A percentile compares a stretch with the other conserved stretches of the same genome.
Conservation (phyloP, 225 moss, liverwort and hornwort species). For the Sphagnum tenellum region DNA sequence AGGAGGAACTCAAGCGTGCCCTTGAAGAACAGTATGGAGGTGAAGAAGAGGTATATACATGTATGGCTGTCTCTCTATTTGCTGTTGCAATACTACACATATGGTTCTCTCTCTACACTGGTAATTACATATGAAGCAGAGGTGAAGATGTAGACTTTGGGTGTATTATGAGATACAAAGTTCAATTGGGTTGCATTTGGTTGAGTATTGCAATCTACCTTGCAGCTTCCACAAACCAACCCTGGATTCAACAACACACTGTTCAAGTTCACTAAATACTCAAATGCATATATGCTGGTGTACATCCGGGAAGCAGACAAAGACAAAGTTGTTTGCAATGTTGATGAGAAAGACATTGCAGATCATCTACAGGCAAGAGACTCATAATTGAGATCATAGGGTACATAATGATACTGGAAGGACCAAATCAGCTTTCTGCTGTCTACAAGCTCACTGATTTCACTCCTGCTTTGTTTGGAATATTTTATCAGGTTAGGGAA, state of each 20-base stretch:
- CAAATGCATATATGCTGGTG: constrained; percentile 79
- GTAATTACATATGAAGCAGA: too few species aligned
- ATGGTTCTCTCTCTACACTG: too few species aligned
- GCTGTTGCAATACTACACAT: too few species aligned
- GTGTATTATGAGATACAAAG: too few species aligned
- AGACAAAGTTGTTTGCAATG: constrained; percentile 68
- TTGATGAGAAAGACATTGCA: constrained; percentile 78
- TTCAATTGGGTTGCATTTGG: not conserved
- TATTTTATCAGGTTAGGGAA: too few species aligned
- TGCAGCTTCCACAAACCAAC: constrained; percentile 64
- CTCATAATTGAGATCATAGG: too few species aligned
- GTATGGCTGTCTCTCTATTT: too few species aligned
- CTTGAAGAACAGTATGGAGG: constrained; percentile 78
- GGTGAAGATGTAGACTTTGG: too few species aligned
- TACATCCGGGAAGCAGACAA: constrained; percentile 76
- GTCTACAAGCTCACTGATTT: too few species aligned
- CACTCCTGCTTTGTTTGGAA: too few species aligned
- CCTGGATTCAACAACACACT: constrained; percentile 67
- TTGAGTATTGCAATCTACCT: not conserved
- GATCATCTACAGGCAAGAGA: constrained; percentile 60
- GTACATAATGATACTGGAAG: too few species aligned
- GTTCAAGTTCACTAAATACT: constrained; percentile 80
- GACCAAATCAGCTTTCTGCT: too few species aligned
- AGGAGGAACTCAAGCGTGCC: constrained; percentile 68
- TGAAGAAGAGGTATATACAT: constrained; percentile 50